These are phyloP conservation scores for Mortierella antarctica DNA, from an alignment of 192 early-diverging fungal genomes.

Conservation along the genomic window DNA sequence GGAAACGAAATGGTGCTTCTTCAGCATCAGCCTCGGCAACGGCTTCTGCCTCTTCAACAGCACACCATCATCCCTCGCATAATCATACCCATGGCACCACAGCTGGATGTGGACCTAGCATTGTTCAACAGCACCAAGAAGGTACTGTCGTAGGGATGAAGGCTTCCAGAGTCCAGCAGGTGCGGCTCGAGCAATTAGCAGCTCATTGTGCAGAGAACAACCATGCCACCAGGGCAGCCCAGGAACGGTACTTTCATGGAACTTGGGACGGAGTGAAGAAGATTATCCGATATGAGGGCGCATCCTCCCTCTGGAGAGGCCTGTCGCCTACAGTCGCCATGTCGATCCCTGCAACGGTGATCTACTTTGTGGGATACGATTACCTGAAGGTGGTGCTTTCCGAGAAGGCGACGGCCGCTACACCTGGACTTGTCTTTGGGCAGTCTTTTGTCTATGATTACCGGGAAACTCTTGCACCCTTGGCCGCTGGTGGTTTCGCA, in stretches of 20 bases:
- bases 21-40: conserved; percentile 2
- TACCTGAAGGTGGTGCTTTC: conserved; percentile 70
- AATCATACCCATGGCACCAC: conserved; percentile 14
- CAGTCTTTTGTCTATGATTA: conserved; percentile 25
- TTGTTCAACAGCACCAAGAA: conserved; percentile 47
- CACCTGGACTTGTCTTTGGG: conserved; percentile 28
- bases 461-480: conserved; percentile 34
- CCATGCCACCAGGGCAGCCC: conserved; percentile 17
- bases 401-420: not conserved
- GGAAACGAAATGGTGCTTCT: not conserved
- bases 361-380: conserved; percentile 98
- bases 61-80: conserved; percentile 25
- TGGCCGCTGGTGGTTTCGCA: conserved; percentile 81
- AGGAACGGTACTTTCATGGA: conserved; percentile 43
- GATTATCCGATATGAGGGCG: conserved; percentile 85
- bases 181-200: conserved; percentile 39
- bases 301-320: conserved; percentile 86
- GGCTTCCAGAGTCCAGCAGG: conserved; percentile 15
- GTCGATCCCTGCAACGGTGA: conserved; percentile 89
- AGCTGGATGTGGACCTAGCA: conserved; percentile 30
- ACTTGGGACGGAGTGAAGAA: conserved; percentile 78
- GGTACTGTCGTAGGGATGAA: conserved; percentile 56
- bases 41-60: not conserved
- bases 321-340: conserved; percentile 88
- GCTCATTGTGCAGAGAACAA: conserved; percentile 47